Evolutionary conservation across 2,329 filamentous ascomycete species (phyloP).

Genomic region (Colletotrichum lentis): DNA sequence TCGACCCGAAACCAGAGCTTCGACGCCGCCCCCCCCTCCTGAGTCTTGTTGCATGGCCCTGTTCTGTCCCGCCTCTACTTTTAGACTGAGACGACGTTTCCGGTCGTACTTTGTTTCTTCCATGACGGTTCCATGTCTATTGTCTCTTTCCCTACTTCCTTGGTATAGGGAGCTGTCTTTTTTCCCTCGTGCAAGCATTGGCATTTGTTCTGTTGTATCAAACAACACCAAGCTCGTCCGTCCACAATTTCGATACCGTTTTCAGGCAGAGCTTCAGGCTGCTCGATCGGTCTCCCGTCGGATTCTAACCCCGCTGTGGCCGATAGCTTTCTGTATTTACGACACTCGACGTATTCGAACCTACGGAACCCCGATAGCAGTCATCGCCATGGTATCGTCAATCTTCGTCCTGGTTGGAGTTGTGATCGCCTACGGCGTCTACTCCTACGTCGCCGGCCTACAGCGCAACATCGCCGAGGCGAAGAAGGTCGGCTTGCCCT

Average conservation of each 20-base stretch:
- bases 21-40: conserved; percentile 8
- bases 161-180: background rate
- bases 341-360: background rate
- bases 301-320: background rate
- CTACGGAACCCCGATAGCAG: no score
- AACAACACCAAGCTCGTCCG: background rate
- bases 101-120: conserved; percentile 30
- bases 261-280: background rate
- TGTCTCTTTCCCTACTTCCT: background rate
- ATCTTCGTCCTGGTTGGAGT: conserved; percentile 48
- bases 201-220: background rate
- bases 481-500: conserved; percentile 60
- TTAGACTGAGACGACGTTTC: conserved; percentile 15
- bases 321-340: background rate
- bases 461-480: conserved; percentile 58
- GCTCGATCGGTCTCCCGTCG: background rate
- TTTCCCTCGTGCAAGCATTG: background rate
- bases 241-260: background rate
- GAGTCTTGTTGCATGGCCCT: conserved; percentile 4
- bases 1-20: conserved; percentile 33
- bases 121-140: conserved; percentile 1
- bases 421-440: conserved; percentile 47
- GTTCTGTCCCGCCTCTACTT: conserved; percentile 1
- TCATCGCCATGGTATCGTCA: conserved; percentile 48
- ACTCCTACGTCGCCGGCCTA: conserved; percentile 48